Conservation (phyloP, 2,329 filamentous ascomycete genomes). For the Talaromyces atroroseus region DNA sequence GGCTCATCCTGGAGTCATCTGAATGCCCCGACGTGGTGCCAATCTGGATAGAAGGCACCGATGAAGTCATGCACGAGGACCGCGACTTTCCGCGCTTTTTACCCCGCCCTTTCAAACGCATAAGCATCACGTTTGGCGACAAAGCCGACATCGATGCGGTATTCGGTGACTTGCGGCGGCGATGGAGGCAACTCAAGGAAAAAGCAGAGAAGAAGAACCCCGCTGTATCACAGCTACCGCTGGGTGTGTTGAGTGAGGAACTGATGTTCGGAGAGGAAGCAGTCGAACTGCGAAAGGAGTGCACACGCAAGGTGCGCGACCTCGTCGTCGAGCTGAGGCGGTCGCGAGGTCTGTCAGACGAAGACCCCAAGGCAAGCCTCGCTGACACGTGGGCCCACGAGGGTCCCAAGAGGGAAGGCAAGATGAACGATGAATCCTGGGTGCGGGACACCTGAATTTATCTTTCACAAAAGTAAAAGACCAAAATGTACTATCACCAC, state of each 20-base stretch:
- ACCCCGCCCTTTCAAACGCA: constrained; percentile 65
- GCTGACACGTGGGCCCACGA: constrained; percentile 74
- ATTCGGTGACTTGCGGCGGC: constrained; percentile 70
- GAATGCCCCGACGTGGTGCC: constrained; percentile 84
- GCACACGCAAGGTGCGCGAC: constrained; percentile 68
- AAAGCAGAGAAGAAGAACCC: constrained; percentile 44
- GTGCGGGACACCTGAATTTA: constrained; percentile 49
- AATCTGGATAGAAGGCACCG: constrained; percentile 89
- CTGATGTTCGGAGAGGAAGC: constrained; percentile 70
- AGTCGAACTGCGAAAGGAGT: constrained; percentile 68
- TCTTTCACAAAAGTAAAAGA: not conserved
- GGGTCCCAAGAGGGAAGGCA: constrained; percentile 49
- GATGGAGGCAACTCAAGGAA: constrained; percentile 65
- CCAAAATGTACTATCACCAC: constrained; percentile 1
- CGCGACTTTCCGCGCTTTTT: constrained; percentile 73
- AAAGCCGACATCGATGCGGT: constrained; percentile 64
- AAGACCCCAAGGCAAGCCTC: constrained; percentile 69
- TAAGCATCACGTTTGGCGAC: constrained; percentile 74
- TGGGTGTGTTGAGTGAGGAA: constrained; percentile 58
- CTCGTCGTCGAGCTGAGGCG: constrained; percentile 75
- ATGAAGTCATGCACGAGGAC: constrained; percentile 81
- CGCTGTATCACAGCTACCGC: constrained; percentile 26
- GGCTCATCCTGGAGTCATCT: constrained; percentile 83
- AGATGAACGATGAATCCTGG: constrained; percentile 57
- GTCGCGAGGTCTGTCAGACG: constrained; percentile 67